phyloP scores from a whole-genome alignment of 177 flowering plant species.

The Vitis hybrid region DNA sequence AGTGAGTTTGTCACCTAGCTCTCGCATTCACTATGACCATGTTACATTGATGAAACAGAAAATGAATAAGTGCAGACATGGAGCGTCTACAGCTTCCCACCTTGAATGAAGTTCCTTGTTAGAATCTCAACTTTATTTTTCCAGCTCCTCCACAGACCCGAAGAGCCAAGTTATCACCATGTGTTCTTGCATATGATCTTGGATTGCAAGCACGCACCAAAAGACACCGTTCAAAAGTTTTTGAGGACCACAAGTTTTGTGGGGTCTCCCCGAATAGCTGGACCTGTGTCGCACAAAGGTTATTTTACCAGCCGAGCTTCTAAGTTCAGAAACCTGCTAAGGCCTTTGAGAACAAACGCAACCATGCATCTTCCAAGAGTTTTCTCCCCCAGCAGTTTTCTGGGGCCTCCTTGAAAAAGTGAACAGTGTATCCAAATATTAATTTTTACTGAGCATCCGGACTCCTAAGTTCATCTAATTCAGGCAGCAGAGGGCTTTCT shows the following conservation, averaged over 20 bases:
- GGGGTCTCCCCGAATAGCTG: no score
- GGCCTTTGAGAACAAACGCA: neutral
- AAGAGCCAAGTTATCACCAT: neutral
- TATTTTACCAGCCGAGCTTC: neutral
- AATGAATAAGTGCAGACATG: neutral
- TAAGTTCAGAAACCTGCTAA: neutral
- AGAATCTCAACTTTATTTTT: conserved; percentile 2
- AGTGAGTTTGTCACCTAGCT: neutral
- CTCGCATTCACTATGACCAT: neutral
- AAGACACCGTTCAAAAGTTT: no score
- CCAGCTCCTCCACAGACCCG: neutral
- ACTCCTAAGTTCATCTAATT: conserved; percentile 10
- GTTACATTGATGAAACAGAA: neutral
- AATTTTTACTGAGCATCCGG: conserved; percentile 1
- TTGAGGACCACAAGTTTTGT: no score
- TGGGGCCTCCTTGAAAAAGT: neutral
- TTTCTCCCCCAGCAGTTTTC: conserved; percentile 3
- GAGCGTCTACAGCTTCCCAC: neutral
- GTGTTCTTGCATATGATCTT: neutral
- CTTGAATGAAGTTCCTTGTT: neutral
- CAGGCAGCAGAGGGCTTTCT: conserved; percentile 12
- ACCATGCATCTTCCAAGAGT: conserved; percentile 2
- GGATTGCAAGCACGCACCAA: no score
- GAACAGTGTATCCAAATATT: neutral
- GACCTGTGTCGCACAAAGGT: no score